Conservation (phyloP, 2,329 filamentous ascomycete species). For the Diplocarpon mali region DNA sequence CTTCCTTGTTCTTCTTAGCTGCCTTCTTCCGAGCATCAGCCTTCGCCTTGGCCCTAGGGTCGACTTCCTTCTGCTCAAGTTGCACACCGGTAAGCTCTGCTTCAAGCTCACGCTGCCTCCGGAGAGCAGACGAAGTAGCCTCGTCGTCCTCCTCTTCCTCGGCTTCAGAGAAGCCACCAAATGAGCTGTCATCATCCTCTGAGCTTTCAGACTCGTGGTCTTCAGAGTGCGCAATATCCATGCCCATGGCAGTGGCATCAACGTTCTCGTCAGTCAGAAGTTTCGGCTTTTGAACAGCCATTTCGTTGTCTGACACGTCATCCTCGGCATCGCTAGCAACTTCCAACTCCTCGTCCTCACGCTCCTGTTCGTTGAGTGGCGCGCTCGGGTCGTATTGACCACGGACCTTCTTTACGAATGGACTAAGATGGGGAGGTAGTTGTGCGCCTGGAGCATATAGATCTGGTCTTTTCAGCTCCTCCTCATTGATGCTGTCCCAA, state of each 20-base stretch:
- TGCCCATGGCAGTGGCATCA: conserved; percentile 25
- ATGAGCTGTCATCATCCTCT: conserved; percentile 22
- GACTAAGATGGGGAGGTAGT: conserved; percentile 87
- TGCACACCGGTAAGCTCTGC: conserved; percentile 72
- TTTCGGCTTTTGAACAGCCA: conserved; percentile 38
- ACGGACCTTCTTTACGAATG: conserved; percentile 80
- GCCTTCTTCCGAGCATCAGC: conserved; percentile 60
- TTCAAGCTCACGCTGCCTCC: conserved; percentile 83
- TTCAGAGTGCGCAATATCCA: conserved; percentile 27
- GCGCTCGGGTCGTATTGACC: conserved; percentile 87
- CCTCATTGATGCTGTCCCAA: conserved; percentile 93
- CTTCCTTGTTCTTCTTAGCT: conserved; percentile 58
- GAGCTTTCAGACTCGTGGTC: conserved; percentile 31
- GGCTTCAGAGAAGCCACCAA: conserved; percentile 27
- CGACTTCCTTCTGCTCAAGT: conserved; percentile 39
- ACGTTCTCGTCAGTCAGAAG: conserved; percentile 18
- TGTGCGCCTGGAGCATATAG: conserved; percentile 82
- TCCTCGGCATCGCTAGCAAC: conserved; percentile 44
- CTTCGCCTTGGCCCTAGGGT: conserved; percentile 50
- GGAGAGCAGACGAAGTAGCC: conserved; percentile 47
- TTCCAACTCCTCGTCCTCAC: conserved; percentile 71
- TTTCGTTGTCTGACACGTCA: conserved; percentile 29
- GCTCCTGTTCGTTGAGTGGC: conserved; percentile 76
- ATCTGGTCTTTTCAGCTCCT: conserved; percentile 76
- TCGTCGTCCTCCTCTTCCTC: conserved; percentile 46